Conservation (phyloP, 2,329 filamentous ascomycete species). For the Fusarium praegraminearum region DNA sequence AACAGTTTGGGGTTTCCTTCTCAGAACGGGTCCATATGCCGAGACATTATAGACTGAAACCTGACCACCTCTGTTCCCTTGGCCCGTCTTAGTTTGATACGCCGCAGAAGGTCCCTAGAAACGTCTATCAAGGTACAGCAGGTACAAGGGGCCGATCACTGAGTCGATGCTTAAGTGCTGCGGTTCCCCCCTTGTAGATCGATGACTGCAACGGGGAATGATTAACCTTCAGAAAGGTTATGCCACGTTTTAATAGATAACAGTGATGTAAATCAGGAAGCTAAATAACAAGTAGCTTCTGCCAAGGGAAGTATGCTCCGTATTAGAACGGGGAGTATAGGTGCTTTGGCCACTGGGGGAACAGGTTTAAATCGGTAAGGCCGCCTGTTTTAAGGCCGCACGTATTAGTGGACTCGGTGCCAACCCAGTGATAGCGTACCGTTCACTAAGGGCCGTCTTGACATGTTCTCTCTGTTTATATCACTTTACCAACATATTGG, state of each 20-base stretch:
- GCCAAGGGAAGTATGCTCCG: background rate
- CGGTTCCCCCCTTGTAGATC: background rate
- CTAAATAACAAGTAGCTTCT: background rate
- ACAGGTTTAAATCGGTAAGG: background rate
- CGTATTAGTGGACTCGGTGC: background rate
- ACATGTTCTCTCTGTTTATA: background rate
- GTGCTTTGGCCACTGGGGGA: background rate
- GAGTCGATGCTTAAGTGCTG: background rate
- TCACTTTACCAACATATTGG: background rate
- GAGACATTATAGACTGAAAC: background rate
- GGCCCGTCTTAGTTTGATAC: background rate
- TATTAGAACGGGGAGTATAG: background rate
- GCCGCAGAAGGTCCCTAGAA: background rate
- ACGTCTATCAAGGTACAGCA: background rate
- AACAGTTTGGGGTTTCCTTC: background rate
- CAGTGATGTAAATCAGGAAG: background rate
- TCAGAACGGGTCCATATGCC: constrained; percentile 4
- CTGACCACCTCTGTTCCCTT: background rate
- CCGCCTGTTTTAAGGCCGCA: background rate
- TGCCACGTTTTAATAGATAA: background rate
- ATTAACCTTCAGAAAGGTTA: background rate
- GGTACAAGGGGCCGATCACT: background rate
- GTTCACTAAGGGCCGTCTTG: background rate
- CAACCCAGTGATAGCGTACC: background rate
- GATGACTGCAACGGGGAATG: background rate